Evolutionary conservation across 2,329 filamentous ascomycete genomes (phyloP).

Genomic region (Alternaria triticina): DNA sequence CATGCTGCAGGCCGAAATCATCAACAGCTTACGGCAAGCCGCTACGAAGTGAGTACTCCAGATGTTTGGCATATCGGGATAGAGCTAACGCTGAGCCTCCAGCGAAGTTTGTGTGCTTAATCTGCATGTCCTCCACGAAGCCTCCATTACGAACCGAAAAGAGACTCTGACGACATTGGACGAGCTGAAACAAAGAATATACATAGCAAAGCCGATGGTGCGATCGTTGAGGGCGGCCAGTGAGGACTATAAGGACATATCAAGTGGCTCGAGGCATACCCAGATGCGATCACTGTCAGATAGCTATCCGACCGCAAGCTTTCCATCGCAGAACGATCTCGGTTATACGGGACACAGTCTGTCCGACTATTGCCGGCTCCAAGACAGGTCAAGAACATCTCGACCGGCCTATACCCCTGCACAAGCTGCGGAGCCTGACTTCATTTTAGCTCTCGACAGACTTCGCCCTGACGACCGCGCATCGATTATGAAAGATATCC

Average conservation of each 20-base stretch:
- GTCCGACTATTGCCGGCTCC: constrained; percentile 31
- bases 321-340: constrained; percentile 14
- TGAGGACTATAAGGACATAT: constrained; percentile 15
- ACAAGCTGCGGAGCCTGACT: constrained; percentile 15
- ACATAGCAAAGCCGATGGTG: constrained; percentile 28
- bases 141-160: constrained; percentile 44
- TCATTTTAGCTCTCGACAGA: constrained; percentile 32
- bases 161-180: constrained; percentile 44
- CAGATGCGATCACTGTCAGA: constrained; percentile 14
- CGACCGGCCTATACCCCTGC: not conserved
- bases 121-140: constrained; percentile 44
- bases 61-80: not conserved
- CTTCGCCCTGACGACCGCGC: constrained; percentile 27
- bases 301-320: constrained; percentile 28
- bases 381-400: constrained; percentile 14
- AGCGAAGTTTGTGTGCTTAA: constrained; percentile 37
- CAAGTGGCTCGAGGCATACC: not conserved
- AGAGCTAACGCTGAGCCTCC: not conserved
- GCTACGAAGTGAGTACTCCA: constrained; percentile 33
- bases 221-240: constrained; percentile 18
- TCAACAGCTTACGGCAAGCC: constrained; percentile 49
- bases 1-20: constrained; percentile 50
- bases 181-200: constrained; percentile 48
- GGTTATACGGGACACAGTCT: constrained; percentile 25
- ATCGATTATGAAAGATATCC: constrained; percentile 41